Base-by-base conservation (phyloP, 2,329 filamentous ascomycete species). In the Paraphaeosphaeria sporulosa region DNA sequence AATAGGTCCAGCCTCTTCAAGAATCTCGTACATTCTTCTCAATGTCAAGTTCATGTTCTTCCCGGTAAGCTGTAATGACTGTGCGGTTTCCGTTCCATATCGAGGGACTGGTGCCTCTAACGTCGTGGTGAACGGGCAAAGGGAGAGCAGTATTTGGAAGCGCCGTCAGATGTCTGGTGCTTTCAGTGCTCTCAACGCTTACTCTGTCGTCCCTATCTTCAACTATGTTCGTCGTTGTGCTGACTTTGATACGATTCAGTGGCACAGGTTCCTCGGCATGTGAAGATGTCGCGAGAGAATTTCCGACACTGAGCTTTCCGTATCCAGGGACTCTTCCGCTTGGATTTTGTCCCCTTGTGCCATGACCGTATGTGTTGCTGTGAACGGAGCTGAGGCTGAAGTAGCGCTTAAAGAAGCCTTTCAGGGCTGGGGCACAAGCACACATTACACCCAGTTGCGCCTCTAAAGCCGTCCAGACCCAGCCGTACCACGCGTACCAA, bases 351-450 rank as follows among this genome's bases (percentile, higher is more conserved):
- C 30, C 21, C 6, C 42, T 6, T 23, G 43, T 51, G 5, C 23
- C 49, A 21, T 51, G 51, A 17, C 53, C 58, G n/a, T 61, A 59
- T 23, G 65, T 64, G 15, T 58, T 64, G 13, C 50, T 59, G 12
- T 61, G 62, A 7, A 59, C 59, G 17, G 40, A 55, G 3, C 60
- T 61, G 9, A 65, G 54, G 46, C 64, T 69, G 53, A 81, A 72
- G 65, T 80, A 81, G 19, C 72, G 74, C n/a, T 71, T 69, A 71
- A 82, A 80, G 63, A 81, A 78, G 19, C 79, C 73, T 32, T 81
- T 80, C 25, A 83, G 69, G 1, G 81, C 78, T 0, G 80, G 80
- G 0, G 77, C 78, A 1, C 75, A 78, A 3, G 79, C 77, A 58
- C 79, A 81, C 42, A 81, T 76, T 13, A 82, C 73, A 15, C 72